Conservation (phyloP, 805 yeast genomes). For the Millerozyma miso region DNA sequence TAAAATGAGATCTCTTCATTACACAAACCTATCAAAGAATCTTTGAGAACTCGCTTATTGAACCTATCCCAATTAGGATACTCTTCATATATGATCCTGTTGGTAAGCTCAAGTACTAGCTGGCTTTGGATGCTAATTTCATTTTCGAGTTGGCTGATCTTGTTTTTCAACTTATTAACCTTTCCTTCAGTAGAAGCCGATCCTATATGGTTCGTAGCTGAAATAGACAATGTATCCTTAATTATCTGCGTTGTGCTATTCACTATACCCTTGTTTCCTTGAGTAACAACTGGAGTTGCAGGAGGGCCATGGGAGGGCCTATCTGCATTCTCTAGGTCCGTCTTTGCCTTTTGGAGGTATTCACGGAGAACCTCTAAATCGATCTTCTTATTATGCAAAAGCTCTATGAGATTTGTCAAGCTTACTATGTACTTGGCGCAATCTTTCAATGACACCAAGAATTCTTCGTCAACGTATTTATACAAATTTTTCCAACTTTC, state of each 20-base stretch:
- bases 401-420: conserved; percentile 57
- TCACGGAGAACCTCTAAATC: conserved; percentile 85
- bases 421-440: conserved; percentile 64
- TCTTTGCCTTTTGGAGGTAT: conserved; percentile 65
- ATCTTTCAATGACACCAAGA: conserved; percentile 78
- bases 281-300: conserved; percentile 27
- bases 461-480: conserved; percentile 67
- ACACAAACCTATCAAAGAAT: conserved; percentile 66
- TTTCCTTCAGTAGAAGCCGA: conserved; percentile 42
- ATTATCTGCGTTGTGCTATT: conserved; percentile 41
- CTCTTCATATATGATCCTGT: conserved; percentile 45
- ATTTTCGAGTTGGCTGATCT: conserved; percentile 40
- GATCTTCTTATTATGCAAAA: conserved; percentile 86
- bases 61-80: conserved; percentile 71
- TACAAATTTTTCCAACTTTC: conserved; percentile 40
- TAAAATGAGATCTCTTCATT: conserved; percentile 74
- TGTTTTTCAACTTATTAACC: conserved; percentile 37
- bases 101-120: conserved; percentile 44
- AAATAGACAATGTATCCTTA: conserved; percentile 48
- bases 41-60: conserved; percentile 72
- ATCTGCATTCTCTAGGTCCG: conserved; percentile 48
- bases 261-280: conserved; percentile 29
- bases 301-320: conserved; percentile 18
- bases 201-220: conserved; percentile 40
- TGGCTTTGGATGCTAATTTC: conserved; percentile 43